Percentiles rank a stretch among this genome's conserved stretches.
phyloP scores from a whole-genome alignment of 2,329 filamentous ascomycete genomes.

The Aureobasidium zeae region DNA sequence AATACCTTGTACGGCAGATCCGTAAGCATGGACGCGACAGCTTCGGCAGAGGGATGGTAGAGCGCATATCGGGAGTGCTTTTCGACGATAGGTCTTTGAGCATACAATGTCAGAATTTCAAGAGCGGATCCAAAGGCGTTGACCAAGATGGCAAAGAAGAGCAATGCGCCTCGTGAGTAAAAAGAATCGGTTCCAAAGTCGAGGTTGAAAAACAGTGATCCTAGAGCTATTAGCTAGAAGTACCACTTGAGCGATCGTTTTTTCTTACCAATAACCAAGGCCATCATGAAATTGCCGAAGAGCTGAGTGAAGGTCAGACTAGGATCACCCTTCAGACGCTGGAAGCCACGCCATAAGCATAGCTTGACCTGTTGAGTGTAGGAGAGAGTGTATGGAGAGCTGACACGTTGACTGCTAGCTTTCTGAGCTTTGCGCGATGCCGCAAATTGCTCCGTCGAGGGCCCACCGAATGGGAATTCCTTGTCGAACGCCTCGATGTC shows the following conservation, averaged over 20 bases:
- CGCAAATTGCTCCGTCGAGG: slow-evolving; percentile 37
- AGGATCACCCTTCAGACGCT: slow-evolving; percentile 66
- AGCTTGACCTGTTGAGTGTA: slow-evolving; percentile 65
- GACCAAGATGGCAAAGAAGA: slow-evolving; percentile 83
- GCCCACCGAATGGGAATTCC: slow-evolving; percentile 37
- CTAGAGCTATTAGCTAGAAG: too few relatives aligned
- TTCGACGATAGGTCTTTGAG: slow-evolving; percentile 84
- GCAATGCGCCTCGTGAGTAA: slow-evolving; percentile 65
- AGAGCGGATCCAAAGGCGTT: slow-evolving; percentile 75
- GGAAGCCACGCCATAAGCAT: slow-evolving; percentile 73
- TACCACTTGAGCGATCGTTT: too few relatives aligned
- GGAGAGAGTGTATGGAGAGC: slow-evolving; percentile 74
- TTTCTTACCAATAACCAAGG: slow-evolving; percentile 67
- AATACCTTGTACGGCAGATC: slow-evolving; percentile 75
- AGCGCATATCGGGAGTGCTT: slow-evolving; percentile 81
- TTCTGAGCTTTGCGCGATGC: slow-evolving; percentile 39
- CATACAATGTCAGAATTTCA: slow-evolving; percentile 78
- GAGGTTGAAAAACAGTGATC: slow-evolving; percentile 77
- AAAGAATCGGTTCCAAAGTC: slow-evolving; percentile 58
- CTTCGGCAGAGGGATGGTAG: slow-evolving; percentile 83
- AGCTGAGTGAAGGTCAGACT: slow-evolving; percentile 60
- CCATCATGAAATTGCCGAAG: slow-evolving; percentile 65
- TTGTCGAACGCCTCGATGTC: slow-evolving; percentile 40
- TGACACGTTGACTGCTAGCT: slow-evolving; percentile 41
- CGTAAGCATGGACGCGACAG: slow-evolving; percentile 74